phyloP scores from a whole-genome alignment of 805 yeast species.

The Dipodascus geniculatus region DNA sequence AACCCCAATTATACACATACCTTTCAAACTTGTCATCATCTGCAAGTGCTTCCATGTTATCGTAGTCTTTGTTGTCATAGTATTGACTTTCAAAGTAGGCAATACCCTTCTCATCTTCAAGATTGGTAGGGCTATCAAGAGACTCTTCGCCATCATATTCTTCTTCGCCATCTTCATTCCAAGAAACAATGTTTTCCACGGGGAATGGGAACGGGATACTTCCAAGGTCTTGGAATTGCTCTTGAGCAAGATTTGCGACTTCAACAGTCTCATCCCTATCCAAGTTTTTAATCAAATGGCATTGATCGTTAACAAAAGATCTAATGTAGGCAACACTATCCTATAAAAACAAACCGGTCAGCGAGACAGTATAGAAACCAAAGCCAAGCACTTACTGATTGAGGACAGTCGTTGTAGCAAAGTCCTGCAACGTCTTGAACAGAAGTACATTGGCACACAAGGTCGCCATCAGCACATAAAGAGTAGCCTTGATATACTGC shows the following conservation, averaged over 20 bases:
- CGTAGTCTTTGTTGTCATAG: slow-evolving; percentile 2
- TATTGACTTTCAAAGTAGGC: neutral
- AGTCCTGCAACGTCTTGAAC: slow-evolving; percentile 1
- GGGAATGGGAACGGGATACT: slow-evolving; percentile 7
- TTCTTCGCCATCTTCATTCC: neutral
- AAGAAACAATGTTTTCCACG: neutral
- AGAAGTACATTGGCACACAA: slow-evolving; percentile 4
- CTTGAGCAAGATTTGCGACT: slow-evolving; percentile 11
- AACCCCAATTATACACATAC: neutral
- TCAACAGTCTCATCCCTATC: slow-evolving; percentile 10
- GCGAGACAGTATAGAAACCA: neutral
- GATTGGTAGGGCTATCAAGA: neutral
- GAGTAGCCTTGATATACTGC: slow-evolving; percentile 3
- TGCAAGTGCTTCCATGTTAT: slow-evolving; percentile 9
- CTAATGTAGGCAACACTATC: slow-evolving; percentile 2
- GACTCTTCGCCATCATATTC: neutral
- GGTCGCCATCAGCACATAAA: slow-evolving; percentile 3
- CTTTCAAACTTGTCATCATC: neutral
- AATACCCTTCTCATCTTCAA: neutral
- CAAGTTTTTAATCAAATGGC: slow-evolving; percentile 1
- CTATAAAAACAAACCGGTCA: neutral
- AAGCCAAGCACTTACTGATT: neutral
- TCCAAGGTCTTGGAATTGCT: slow-evolving; percentile 6
- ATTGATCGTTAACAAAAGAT: slow-evolving; percentile 1
- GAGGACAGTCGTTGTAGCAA: slow-evolving; percentile 2